Base-by-base conservation (phyloP, 495 filamentous ascomycete species). In the Neurospora africana region DNA sequence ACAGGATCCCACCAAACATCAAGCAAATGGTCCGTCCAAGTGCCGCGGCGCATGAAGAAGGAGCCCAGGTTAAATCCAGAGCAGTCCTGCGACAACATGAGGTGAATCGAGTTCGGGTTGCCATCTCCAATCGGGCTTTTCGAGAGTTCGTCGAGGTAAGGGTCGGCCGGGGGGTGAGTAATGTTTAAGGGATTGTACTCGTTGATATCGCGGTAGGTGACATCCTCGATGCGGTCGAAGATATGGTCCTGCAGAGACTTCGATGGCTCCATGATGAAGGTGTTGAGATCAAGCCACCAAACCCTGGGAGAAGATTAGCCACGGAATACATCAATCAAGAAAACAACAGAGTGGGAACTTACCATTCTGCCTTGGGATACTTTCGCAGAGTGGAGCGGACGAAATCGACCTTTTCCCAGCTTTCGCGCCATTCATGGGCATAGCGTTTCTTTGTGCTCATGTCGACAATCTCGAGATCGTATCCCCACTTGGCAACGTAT, bases 1-100 rank as follows among this genome's bases (percentile, higher is more conserved):
- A 98, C 93, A 0, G 95, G 95, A 76, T 99, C 95, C 96, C 96
- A 99, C 95, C 95, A 99, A 71, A 97, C 88, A 79, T 99, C 95
- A 35, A 99, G 87, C 8, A 99, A 78, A 21, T 94, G 92, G 76
- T 98, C 95, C 0, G 93, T 92, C 94, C 95, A 99, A 15, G 89
- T 82, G 73, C 91, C 91, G 17, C 96, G 89, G 33, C 89, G 87
- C 38, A 98, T 82, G 80, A 99, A 94, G 87, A 99, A 99, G 27
- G 93, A 97, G 5, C 95, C 95, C 1, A 99, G 88, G 78, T 97
- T 98, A 86, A 99, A 99, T 17, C 95, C 95, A 3, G 89, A 88
- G 81, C 95, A 99, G 82, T 98, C 95, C 78, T 99, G 95, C 3
- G 95, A 90, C 4, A 99, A 83, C 65, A 99, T 84, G 68, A 99